phyloP scores from a whole-genome alignment of 1,284 basidiomycete genomes.

The Sanghuangporus weigelae region DNA sequence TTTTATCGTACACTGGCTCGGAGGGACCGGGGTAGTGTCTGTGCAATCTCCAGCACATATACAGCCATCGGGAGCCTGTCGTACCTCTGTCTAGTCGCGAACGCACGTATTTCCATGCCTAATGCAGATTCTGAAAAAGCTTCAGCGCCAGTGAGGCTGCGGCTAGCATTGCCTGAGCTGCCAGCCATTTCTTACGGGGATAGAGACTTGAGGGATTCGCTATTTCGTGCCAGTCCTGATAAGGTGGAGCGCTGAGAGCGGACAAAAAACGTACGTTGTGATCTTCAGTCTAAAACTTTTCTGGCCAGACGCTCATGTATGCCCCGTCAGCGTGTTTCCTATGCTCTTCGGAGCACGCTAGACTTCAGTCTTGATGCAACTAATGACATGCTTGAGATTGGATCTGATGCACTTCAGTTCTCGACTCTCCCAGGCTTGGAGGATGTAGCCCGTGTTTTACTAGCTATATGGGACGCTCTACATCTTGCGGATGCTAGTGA shows the following conservation, averaged over 20 bases:
- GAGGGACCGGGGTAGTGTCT: too few relatives aligned
- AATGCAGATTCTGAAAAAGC: too few relatives aligned
- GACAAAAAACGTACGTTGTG: conserved; percentile 40
- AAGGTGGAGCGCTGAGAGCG: conserved; percentile 44
- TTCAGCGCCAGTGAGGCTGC: too few relatives aligned
- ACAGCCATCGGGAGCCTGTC: too few relatives aligned
- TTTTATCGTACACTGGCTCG: too few relatives aligned
- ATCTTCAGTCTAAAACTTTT: background rate
- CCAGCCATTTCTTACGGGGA: too few relatives aligned
- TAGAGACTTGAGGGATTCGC: too few relatives aligned
- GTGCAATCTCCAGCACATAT: too few relatives aligned
- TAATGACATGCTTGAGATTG: conserved; percentile 42
- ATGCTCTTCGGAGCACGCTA: conserved; percentile 35
- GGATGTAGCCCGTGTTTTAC: conserved; percentile 45
- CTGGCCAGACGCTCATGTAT: background rate
- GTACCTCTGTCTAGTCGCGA: too few relatives aligned
- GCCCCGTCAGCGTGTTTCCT: background rate
- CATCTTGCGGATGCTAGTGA: conserved; percentile 54
- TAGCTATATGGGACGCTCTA: conserved; percentile 60
- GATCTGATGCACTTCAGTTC: conserved; percentile 46
- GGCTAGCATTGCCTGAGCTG: too few relatives aligned
- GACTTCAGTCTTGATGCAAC: conserved; percentile 37
- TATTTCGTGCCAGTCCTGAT: conserved; percentile 42
- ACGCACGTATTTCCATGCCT: too few relatives aligned
- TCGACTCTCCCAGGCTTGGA: conserved; percentile 53